phyloP scores from a whole-genome alignment of 2,329 filamentous ascomycete species.

The Pseudocercospora eumusae region DNA sequence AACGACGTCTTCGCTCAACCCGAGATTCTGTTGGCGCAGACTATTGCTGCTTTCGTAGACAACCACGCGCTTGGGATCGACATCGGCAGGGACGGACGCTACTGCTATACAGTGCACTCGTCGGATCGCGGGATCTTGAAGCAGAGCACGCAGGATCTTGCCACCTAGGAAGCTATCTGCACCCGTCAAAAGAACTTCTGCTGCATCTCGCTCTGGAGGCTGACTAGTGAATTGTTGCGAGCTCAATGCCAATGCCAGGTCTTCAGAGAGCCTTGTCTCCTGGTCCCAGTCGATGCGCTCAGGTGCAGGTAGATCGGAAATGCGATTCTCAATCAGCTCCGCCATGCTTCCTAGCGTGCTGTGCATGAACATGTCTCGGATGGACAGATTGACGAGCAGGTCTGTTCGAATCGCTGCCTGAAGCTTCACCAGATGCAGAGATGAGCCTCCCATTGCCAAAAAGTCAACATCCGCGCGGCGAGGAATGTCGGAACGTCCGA shows the following conservation, averaged over 20 bases:
- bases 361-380: constrained; percentile 44
- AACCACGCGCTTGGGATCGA: constrained; percentile 44
- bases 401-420: constrained; percentile 39
- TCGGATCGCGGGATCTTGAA: constrained; percentile 36
- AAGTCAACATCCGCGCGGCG: constrained; percentile 41
- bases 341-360: constrained; percentile 49
- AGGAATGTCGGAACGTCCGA: constrained; percentile 20
- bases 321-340: constrained; percentile 29
- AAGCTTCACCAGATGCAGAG: constrained; percentile 46
- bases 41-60: constrained; percentile 17
- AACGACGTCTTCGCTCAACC: constrained; percentile 41
- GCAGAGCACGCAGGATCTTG: constrained; percentile 44
- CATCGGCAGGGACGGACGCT: constrained; percentile 23
- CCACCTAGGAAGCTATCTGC: constrained; percentile 47
- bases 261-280: constrained; percentile 38
- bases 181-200: constrained; percentile 43
- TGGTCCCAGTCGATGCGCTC: constrained; percentile 44
- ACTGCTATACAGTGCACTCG: constrained; percentile 52
- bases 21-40: constrained; percentile 38
- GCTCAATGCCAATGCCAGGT: constrained; percentile 12
- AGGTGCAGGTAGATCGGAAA: constrained; percentile 10
- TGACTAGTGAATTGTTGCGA: not conserved
- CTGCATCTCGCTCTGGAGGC: not conserved
- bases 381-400: constrained; percentile 38
- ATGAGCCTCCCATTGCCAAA: constrained; percentile 48